Evolutionary conservation across 495 filamentous ascomycete genomes (phyloP).

Genomic region (Lophiostoma macrostomum): DNA sequence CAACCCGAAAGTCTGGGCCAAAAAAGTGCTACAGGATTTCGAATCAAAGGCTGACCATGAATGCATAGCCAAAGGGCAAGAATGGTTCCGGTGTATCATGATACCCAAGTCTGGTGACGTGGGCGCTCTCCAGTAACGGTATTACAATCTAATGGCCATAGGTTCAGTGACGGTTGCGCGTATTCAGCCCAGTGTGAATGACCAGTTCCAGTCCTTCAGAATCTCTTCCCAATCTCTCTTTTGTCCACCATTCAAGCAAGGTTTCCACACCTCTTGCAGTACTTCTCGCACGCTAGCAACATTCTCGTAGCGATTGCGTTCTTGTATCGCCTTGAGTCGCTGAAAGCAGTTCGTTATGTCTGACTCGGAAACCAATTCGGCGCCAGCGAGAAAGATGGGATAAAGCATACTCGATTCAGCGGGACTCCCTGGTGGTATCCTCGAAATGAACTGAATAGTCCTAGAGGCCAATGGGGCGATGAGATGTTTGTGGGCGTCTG

Average conservation of each 20-base stretch:
- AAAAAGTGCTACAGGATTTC: too few relatives aligned
- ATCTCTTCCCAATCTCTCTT: slow-evolving; percentile 29
- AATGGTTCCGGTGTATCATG: too few relatives aligned
- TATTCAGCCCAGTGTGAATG: slow-evolving; percentile 10
- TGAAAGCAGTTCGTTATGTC: slow-evolving; percentile 17
- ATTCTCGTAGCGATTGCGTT: slow-evolving; percentile 24
- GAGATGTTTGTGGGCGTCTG: slow-evolving; percentile 17
- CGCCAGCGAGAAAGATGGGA: slow-evolving; percentile 22
- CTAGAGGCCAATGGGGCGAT: slow-evolving; percentile 15
- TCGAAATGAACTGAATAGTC: slow-evolving; percentile 16
- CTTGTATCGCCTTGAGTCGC: slow-evolving; percentile 17
- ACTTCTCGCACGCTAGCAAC: slow-evolving; percentile 16
- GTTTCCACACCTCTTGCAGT: slow-evolving; percentile 21
- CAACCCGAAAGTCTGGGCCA: too few relatives aligned
- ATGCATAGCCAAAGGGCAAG: too few relatives aligned
- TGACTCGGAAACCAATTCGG: slow-evolving; percentile 9
- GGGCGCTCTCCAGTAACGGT: not conserved
- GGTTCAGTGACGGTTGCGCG: not conserved
- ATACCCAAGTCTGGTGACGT: not conserved
- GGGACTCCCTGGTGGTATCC: slow-evolving; percentile 25
- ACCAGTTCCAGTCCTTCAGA: slow-evolving; percentile 23
- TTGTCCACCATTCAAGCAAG: slow-evolving; percentile 4
- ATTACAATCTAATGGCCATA: not conserved
- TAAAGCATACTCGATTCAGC: slow-evolving; percentile 27
- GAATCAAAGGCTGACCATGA: too few relatives aligned